Evolutionary conservation across 805 yeast genomes (phyloP), one percentile per base, ranked within the genome.

Genomic region (Saccharomycopsis babjevae): DNA sequence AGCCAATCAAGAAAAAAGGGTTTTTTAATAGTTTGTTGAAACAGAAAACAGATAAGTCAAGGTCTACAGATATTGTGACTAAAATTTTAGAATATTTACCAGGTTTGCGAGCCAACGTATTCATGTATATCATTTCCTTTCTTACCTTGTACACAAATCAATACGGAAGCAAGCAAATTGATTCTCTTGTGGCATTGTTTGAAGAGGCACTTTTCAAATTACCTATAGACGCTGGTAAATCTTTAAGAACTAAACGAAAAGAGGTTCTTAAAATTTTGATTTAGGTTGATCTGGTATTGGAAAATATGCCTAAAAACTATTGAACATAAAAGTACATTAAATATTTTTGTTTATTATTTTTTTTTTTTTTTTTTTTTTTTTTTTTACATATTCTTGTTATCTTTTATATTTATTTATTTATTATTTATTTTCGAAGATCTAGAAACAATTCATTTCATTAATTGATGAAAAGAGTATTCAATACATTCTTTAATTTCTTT

Each of bases 401-500:
- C n/a, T 18, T 18, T 42, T 18, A 42, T 42, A 18, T 42, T 8
- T 5, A 42, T n/a, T 42, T 18, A 10, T 5, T 16, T 13, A 13
- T 39, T 39, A 39, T 42, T 10, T 42, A 42, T 42, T n/a, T 42
- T 18, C 18, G 25, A 18, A 18, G n/a, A 46, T 46, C 10, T 11
- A 25, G n/a, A 46, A 22, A 11, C 20, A 22, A 20, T 54, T 30
- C 25, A 56, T 46, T 56, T 61, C 13, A 40, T 57, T 43, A 63
- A 59, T 18, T 36, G 40, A 28, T 61, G 39, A 43, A 63, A 63
- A 7, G 62, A 30, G 5, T 20, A 18, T 15, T 61, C 93, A 42
- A 91, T 78, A 67, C 88, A 73, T 66, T 82, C 86, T 70, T 84
- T 83, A 64, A 94, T 76, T 72, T 91, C 97, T 73, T 87, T 88